Percentiles rank a stretch among this genome's conserved stretches.
Conservation (phyloP, 495 filamentous ascomycete genomes). For the Cercophora newfieldiana region DNA sequence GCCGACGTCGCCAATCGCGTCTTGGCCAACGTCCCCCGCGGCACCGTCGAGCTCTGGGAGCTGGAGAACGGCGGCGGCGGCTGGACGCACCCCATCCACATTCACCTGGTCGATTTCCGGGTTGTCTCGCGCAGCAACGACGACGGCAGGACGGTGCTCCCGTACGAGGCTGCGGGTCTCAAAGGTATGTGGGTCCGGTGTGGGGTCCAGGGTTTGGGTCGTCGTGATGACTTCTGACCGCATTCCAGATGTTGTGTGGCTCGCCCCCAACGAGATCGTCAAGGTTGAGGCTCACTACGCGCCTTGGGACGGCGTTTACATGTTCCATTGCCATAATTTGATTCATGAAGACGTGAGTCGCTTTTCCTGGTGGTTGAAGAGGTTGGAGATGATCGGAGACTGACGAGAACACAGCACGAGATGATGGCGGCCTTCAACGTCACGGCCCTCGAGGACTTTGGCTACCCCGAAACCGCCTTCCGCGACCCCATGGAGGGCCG, state of each 20-base stretch:
- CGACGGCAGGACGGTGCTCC: constrained; percentile 38
- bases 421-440: constrained; percentile 66
- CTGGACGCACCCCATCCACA: constrained; percentile 57
- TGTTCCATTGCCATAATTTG: constrained; percentile 60
- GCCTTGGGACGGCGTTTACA: constrained; percentile 57
- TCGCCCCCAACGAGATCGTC: constrained; percentile 50
- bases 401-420: constrained; percentile 38
- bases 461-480: constrained; percentile 49
- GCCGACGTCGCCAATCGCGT: constrained; percentile 53
- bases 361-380: not conserved
- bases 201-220: too few species aligned
- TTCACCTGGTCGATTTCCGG: constrained; percentile 61
- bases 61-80: constrained; percentile 48
- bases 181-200: constrained; percentile 55
- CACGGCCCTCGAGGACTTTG: constrained; percentile 45
- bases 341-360: constrained; percentile 53
- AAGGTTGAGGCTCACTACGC: constrained; percentile 50
- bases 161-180: constrained; percentile 51
- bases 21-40: constrained; percentile 48
- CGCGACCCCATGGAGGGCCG: constrained; percentile 35
- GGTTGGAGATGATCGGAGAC: not conserved
- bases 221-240: too few species aligned
- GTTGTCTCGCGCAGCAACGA: constrained; percentile 42
- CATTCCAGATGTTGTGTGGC: too few species aligned
- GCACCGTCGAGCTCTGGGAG: constrained; percentile 52